These are phyloP conservation scores for Penicillium digitatum DNA, from an alignment of 2,329 filamentous ascomycete genomes.

Conservation along the genomic window DNA sequence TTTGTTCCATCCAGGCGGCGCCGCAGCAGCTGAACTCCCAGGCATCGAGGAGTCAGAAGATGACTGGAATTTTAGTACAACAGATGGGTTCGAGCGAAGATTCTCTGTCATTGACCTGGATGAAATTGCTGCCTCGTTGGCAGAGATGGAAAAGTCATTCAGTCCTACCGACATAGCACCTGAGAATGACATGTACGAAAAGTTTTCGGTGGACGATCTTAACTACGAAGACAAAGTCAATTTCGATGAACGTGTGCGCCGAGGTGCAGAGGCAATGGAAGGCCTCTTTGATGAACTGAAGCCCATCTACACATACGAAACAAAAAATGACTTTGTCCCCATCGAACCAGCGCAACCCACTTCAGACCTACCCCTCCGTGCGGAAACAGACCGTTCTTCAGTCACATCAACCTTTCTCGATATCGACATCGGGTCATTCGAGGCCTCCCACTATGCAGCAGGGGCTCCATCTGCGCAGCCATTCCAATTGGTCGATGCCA, in stretches of 20 bases:
- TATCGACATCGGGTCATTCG: conserved; percentile 56
- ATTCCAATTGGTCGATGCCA: conserved; percentile 50
- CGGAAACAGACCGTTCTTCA: conserved; percentile 46
- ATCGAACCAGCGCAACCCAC: conserved; percentile 41
- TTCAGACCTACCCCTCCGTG: conserved; percentile 54
- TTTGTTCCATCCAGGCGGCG: conserved; percentile 58
- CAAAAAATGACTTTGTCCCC: conserved; percentile 48
- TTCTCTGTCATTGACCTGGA: conserved; percentile 48
- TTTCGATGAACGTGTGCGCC: conserved; percentile 55
- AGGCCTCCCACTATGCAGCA: conserved; percentile 50
- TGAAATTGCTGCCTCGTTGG: conserved; percentile 46
- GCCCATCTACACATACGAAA: conserved; percentile 57
- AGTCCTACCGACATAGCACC: conserved; percentile 29
- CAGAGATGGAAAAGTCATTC: conserved; percentile 41
- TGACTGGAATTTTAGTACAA: conserved; percentile 64
- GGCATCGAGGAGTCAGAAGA: conserved; percentile 46
- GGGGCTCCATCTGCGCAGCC: conserved; percentile 49
- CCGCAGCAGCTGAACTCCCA: conserved; percentile 53
- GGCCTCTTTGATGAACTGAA: conserved; percentile 55
- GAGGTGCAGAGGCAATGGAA: conserved; percentile 55
- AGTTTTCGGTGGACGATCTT: conserved; percentile 33
- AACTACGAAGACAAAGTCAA: conserved; percentile 48
- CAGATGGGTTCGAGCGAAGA: conserved; percentile 55
- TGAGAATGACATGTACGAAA: conserved; percentile 30
- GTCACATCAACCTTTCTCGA: conserved; percentile 49